Percentiles rank a stretch among this genome's conserved stretches.
Evolutionary conservation across 2,329 filamentous ascomycete genomes (phyloP).

Genomic region (Ascochyta lentis): DNA sequence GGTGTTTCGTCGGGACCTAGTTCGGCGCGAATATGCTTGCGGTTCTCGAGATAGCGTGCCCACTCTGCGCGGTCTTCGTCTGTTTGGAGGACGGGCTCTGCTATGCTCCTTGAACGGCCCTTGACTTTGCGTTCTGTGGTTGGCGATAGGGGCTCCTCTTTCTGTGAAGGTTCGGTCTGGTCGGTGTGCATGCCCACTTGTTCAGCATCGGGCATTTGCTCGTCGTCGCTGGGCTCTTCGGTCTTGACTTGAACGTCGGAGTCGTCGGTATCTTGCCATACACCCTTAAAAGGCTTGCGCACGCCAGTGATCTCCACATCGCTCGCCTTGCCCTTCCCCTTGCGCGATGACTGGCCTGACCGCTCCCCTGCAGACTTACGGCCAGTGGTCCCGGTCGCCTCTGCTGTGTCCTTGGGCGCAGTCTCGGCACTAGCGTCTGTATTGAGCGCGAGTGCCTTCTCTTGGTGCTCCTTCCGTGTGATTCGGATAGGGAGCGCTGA

Average conservation of each 20-base stretch:
- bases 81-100: constrained; percentile 57
- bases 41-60: constrained; percentile 56
- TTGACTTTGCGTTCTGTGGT: constrained; percentile 42
- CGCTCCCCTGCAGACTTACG: constrained; percentile 24
- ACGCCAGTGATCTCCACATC: constrained; percentile 53
- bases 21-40: constrained; percentile 56
- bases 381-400: constrained; percentile 43
- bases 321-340: constrained; percentile 51
- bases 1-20: constrained; percentile 49
- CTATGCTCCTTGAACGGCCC: constrained; percentile 21
- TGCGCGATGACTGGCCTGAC: constrained; percentile 31
- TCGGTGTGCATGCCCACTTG: constrained; percentile 30
- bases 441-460: constrained; percentile 61
- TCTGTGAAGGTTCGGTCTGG: constrained; percentile 21
- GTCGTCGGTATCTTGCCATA: constrained; percentile 53
- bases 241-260: constrained; percentile 56
- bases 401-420: constrained; percentile 49
- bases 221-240: constrained; percentile 60
- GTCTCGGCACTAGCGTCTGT: constrained; percentile 59
- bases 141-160: constrained; percentile 42
- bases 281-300: constrained; percentile 53
- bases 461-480: constrained; percentile 62
- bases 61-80: constrained; percentile 61
- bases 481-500: constrained; percentile 59
- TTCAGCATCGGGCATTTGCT: constrained; percentile 40